A percentile compares a stretch with the other conserved stretches of the same genome.
Conservation (phyloP, 805 yeast species). For the Nakazawaea ernobii region DNA sequence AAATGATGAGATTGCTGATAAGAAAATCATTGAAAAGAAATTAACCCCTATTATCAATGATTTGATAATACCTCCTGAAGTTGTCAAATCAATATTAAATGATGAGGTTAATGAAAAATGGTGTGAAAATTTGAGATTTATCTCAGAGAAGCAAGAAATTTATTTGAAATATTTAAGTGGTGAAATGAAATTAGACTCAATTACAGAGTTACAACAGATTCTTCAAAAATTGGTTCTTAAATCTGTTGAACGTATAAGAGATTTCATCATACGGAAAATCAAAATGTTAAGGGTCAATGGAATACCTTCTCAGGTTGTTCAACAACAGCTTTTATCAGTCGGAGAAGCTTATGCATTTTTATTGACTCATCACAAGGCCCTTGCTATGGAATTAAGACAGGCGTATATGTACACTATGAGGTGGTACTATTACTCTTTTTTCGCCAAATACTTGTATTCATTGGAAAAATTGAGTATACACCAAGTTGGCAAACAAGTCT, state of each 20-base stretch:
- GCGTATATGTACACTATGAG: slow-evolving; percentile 87
- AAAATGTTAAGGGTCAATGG: slow-evolving; percentile 62
- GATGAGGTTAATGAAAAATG: slow-evolving; percentile 57
- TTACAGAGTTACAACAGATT: slow-evolving; percentile 21
- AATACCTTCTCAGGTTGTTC: slow-evolving; percentile 68
- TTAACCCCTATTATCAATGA: slow-evolving; percentile 76
- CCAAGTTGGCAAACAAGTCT: slow-evolving; percentile 47
- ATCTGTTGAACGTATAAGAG: slow-evolving; percentile 71
- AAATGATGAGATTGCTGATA: slow-evolving; percentile 38
- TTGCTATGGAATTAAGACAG: slow-evolving; percentile 66
- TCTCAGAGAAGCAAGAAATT: slow-evolving; percentile 54
- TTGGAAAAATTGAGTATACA: slow-evolving; percentile 57
- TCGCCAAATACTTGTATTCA: slow-evolving; percentile 69
- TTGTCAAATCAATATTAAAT: slow-evolving; percentile 49
- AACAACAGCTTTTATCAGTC: slow-evolving; percentile 56
- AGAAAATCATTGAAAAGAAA: slow-evolving; percentile 41
- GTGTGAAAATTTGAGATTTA: slow-evolving; percentile 58
- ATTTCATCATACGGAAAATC: slow-evolving; percentile 58
- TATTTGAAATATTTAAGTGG: slow-evolving; percentile 32
- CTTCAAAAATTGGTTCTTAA: slow-evolving; percentile 53
- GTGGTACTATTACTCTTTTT: slow-evolving; percentile 86
- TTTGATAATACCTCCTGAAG: slow-evolving; percentile 67
- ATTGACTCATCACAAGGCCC: slow-evolving; percentile 42
- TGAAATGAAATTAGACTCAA: slow-evolving; percentile 13
- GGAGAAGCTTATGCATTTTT: slow-evolving; percentile 59